These are phyloP conservation scores for Corylus heterophylla DNA, from an alignment of 306 rosid genomes.

Conservation along the genomic window DNA sequence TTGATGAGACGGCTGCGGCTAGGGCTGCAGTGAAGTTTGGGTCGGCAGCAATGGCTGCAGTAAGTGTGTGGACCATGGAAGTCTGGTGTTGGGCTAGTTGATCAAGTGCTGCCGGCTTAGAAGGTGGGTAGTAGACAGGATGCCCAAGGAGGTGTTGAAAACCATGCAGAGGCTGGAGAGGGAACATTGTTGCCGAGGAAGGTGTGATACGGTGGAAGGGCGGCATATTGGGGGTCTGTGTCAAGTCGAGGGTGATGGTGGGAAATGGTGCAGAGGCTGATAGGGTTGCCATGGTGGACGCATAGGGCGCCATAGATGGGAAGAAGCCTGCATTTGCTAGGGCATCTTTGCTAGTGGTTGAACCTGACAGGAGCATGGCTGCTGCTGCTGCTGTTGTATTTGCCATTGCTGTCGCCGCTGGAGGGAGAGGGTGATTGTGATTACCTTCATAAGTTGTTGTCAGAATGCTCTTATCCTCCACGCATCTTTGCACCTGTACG, in stretches of 20 bases:
- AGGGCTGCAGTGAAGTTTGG: constrained; percentile 57
- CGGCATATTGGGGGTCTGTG: constrained; percentile 34
- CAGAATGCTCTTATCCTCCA: constrained; percentile 48
- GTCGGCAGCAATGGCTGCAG: constrained; percentile 53
- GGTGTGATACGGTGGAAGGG: constrained; percentile 6
- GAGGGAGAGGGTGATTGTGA: constrained; percentile 66
- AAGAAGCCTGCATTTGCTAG: constrained; percentile 27
- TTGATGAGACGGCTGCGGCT: constrained; percentile 54
- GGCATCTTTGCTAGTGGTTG: constrained; percentile 32
- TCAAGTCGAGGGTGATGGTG: constrained; percentile 49
- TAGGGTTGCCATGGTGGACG: constrained; percentile 44
- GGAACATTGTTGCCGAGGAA: constrained; percentile 18
- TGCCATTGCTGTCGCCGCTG: constrained; percentile 52
- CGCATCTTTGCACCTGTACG: constrained; percentile 64
- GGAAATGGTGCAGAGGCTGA: constrained; percentile 58
- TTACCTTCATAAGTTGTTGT: constrained; percentile 66
- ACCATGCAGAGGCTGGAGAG: constrained; percentile 33
- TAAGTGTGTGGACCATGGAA: constrained; percentile 34
- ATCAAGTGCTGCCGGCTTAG: constrained; percentile 4
- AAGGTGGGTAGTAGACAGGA: constrained; percentile 29
- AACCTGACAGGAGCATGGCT: constrained; percentile 43
- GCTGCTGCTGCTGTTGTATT: constrained; percentile 58
- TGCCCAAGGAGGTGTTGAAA: constrained; percentile 32
- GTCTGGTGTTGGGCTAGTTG: constrained; percentile 21
- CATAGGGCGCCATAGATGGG: constrained; percentile 32